Evolutionary conservation across 768 basidiomycete genomes (phyloP).

Genomic region (Pholiota microspora): DNA sequence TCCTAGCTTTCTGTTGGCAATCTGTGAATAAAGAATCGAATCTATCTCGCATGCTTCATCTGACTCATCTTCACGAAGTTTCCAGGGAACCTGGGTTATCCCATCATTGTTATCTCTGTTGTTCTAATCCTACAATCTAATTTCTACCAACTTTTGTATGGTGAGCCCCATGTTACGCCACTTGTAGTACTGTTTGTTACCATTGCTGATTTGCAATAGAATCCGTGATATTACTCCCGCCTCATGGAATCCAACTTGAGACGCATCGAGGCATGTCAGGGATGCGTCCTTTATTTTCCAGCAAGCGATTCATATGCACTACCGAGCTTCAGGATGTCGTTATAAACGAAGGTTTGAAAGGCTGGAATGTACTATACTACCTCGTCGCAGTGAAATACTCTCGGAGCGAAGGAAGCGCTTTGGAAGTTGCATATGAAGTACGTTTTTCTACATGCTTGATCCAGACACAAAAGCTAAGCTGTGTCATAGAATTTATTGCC

Average conservation of each 20-base stretch:
- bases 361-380: conserved; percentile 76
- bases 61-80: not conserved
- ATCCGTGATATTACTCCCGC: conserved; percentile 64
- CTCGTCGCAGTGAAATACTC: conserved; percentile 46
- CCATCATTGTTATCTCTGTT: not conserved
- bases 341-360: conserved; percentile 69
- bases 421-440: conserved; percentile 66
- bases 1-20: conserved; percentile 32
- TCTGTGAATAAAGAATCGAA: conserved; percentile 17
- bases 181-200: no score
- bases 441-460: conserved; percentile 13
- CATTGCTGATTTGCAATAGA: no score
- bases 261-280: conserved; percentile 58
- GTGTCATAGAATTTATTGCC: conserved; percentile 61
- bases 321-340: conserved; percentile 55
- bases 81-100: not conserved
- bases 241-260: conserved; percentile 74
- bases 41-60: not conserved
- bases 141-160: conserved; percentile 16
- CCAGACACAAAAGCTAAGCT: conserved; percentile 3
- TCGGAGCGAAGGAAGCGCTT: conserved; percentile 22
- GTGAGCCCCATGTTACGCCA: conserved; percentile 10
- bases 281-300: conserved; percentile 28
- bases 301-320: conserved; percentile 60
- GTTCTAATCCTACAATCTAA: not conserved